Conservation (phyloP, 164 flowering plant species). For the Annona squamosa region DNA sequence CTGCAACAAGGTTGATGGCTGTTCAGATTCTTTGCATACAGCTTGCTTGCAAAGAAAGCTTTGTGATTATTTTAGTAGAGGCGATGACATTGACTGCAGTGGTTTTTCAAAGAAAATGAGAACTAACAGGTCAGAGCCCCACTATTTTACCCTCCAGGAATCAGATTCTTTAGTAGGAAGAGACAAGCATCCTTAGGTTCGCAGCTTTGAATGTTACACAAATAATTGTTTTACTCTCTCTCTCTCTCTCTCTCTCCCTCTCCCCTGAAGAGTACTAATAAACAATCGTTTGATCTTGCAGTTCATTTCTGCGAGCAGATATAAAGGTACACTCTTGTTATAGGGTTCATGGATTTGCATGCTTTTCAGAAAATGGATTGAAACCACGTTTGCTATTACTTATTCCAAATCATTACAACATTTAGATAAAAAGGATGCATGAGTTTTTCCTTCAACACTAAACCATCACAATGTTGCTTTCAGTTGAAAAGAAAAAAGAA, state of each 20-base stretch:
- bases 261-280: not conserved
- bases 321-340: constrained; percentile 54
- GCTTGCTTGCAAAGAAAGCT: constrained; percentile 69
- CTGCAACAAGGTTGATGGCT: constrained; percentile 50
- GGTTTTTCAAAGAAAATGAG: constrained; percentile 37
- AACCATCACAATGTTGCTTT: too few relatives aligned
- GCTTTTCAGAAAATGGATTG: not conserved
- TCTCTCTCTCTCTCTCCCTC: too few relatives aligned
- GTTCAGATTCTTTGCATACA: constrained; percentile 56
- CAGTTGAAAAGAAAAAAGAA: too few relatives aligned
- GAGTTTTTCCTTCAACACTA: too few relatives aligned
- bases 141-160: constrained; percentile 3
- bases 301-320: constrained; percentile 83
- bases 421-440: too few relatives aligned
- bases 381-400: too few relatives aligned
- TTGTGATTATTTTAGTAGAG: constrained; percentile 52
- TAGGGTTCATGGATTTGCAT: not conserved
- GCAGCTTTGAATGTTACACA: not conserved
- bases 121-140: constrained; percentile 48
- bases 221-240: not conserved
- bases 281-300: constrained; percentile 32
- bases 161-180: not conserved
- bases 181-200: not conserved
- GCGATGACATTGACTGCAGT: constrained; percentile 14
- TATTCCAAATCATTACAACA: too few relatives aligned